Base-by-base conservation (phyloP, 257 asterid species). In the Solanum appendiculatum region DNA sequence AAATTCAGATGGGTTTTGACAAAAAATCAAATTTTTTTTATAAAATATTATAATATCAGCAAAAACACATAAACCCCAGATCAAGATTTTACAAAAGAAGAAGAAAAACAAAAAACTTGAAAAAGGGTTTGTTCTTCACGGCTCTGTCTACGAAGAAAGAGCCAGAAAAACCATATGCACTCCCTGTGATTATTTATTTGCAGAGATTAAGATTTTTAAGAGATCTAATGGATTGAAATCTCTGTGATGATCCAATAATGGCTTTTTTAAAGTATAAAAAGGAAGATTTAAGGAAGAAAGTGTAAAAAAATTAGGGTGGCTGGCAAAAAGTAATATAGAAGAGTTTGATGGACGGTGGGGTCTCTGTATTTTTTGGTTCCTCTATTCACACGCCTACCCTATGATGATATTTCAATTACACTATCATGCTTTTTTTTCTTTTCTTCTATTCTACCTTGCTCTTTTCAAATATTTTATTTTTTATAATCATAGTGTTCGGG, bases 61-160 rank as follows among this genome's bases (percentile, higher is more conserved):
- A 80, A 74, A 39, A 23, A 9, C 6, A 68, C 25, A 70, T 18
- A 7, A 40, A 39, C 56, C 29, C 44, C 63, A 86, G 86, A 88
- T 88, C 88, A 81, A 44, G 74, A 72, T 87, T 85, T 78, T 84
- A 34, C 54, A 60, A 25, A n/a, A 9, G 20, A 27, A 66, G 48
- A 7, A 23, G 5, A 39, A 68, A 74, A 40, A 40, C 11, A 34
- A 29, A n/a, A n/a, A 58, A 73, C 16, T 13, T 34, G 27, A 40
- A 56, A 27, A 29, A 48, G 33, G 88, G 6, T 0, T 56, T 25
- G 31, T 60, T 36, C 16, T 80, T 81, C 69, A 66, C 9, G 86
- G 86, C 86, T 36, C 86, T 23, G 36, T 42, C 36, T 60, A 37
- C 60, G 58, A 46, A 37, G 51, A 75, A 37, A 29, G 83, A 82